phyloP scores from a whole-genome alignment of 2,329 filamentous ascomycete genomes.

The Trichoderma pleuroti region DNA sequence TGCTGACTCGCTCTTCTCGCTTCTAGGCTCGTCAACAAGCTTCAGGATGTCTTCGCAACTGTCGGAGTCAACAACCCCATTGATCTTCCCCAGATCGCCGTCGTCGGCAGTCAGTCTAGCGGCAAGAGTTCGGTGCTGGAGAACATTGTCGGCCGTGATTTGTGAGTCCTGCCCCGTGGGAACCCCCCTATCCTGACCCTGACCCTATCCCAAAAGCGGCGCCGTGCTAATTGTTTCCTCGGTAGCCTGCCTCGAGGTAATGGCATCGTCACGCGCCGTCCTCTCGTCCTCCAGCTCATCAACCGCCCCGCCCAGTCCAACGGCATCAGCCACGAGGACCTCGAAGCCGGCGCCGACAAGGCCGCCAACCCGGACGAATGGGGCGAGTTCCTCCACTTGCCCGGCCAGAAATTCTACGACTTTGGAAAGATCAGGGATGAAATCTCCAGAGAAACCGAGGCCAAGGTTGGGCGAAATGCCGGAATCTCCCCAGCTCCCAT shows the following conservation, averaged over 20 bases:
- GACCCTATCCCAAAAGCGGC: no score
- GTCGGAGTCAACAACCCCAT: constrained; percentile 99
- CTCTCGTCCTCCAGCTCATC: constrained; percentile 95
- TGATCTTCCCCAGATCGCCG: constrained; percentile 95
- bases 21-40: constrained; percentile 85
- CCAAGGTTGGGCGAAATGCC: constrained; percentile 92
- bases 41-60: constrained; percentile 98
- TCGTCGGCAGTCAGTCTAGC: constrained; percentile 97
- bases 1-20: constrained; percentile 12
- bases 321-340: constrained; percentile 63
- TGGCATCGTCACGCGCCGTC: constrained; percentile 93
- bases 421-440: constrained; percentile 98
- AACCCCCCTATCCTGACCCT: not conserved
- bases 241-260: constrained; percentile 91
- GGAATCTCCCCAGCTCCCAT: constrained; percentile 96
- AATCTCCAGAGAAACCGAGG: constrained; percentile 93
- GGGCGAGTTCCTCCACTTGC: constrained; percentile 98
- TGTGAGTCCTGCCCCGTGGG: constrained; percentile 59
- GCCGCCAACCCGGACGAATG: constrained; percentile 93
- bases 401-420: constrained; percentile 95
- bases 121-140: constrained; percentile 99
- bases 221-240: not conserved
- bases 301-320: constrained; percentile 78
- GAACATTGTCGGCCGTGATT: constrained; percentile 98
- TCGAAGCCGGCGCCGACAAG: constrained; percentile 69